Evolutionary conservation across 176 grass and related monocot genomes (phyloP), one percentile per base, ranked within the genome.

Genomic region (Zea luxurians): DNA sequence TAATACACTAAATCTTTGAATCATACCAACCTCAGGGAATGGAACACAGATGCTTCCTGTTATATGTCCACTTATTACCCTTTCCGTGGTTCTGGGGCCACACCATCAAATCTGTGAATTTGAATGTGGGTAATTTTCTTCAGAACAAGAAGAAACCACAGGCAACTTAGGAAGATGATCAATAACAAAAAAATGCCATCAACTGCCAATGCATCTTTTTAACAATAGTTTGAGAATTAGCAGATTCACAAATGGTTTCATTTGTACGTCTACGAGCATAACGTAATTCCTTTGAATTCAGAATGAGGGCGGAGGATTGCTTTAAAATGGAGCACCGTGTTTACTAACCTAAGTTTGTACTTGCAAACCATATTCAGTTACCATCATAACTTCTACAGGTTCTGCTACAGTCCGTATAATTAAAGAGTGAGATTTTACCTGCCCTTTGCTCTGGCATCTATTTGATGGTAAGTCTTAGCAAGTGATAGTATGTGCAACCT

Each of bases 1-100:
- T 82, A 10, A 65, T 58, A 64, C 20, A 73, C 10, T 68, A 45
- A 57, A 63, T 53, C 67, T 61, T 73, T 86, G 12, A 50, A 70
- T 52, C 71, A 20, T 45, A 78, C 78, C 55, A 46, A 98, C 95
- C 88, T 88, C 74, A 43, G 80, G 83, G 59, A 92, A 98, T 64
- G 95, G 87, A 83, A 98, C 71, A 72, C 95, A 88, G 89, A 83
- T 89, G 75, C 85, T 83, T 88, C 83, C 87, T 40, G 89, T 91
- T 68, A 94, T 90, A 80, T 98, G 95, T 20, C 95, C 95, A 83
- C 95, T 98, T 79, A 85, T 88, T 79, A 94, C 84, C 17, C 95
- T 86, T 86, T 46, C 13, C 95, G 88, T 69, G 95, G 95, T 79
- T 94, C 95, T 90, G 95, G 95, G 35, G 83, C 85, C 81, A 88